Base-by-base conservation (phyloP, 306 rosid species). In the Fagus sylvatica region DNA sequence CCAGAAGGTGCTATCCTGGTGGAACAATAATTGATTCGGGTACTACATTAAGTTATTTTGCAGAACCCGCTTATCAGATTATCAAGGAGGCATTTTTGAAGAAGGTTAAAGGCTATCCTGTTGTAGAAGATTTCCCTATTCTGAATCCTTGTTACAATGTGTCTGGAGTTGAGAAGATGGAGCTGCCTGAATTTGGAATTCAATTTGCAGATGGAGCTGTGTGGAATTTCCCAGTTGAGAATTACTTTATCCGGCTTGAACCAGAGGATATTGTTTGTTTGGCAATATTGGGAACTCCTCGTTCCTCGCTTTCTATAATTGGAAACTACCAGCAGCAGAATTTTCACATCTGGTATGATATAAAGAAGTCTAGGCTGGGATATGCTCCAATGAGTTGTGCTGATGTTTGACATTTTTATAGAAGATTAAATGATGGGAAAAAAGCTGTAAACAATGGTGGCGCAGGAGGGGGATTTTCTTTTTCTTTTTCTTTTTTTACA, bases 311-410 rank as follows among this genome's bases (percentile, higher is more conserved):
- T 71, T 92, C 97, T 9, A 95, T 95, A 13, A 92, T 95, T 74
- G 98, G 98, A 13, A 95, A 95, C 79, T 95, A 95, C 73, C 98
- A 95, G 90, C 98, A 95, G 83, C 98, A 95, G 85, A 95, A 95
- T 85, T 95, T 95, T 51, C 97, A 92, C 41, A 84, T 95, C 71
- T 75, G 92, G 4, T 95, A 92, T 80, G 98, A 95, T 51, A 86
- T 88, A 76, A 87, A 92, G 88, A 95, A 89, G 61, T 95, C 97
- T 6, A 91, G 97, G 83, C 84, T 95, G 19, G 98, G 98, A 13
- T 95, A 76, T 82, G 97, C 93, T 59, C 96, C 98, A 17, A 81
- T 84, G 96, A 87, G 83, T 5, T 95, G 98, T 75, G 97, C 93
- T 81, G 92, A 92, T 84, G 90, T 88, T 77, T 93, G 30, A 78